Evolutionary conservation across 768 basidiomycete species (phyloP).

Genomic region (Naematelia aurantialba): DNA sequence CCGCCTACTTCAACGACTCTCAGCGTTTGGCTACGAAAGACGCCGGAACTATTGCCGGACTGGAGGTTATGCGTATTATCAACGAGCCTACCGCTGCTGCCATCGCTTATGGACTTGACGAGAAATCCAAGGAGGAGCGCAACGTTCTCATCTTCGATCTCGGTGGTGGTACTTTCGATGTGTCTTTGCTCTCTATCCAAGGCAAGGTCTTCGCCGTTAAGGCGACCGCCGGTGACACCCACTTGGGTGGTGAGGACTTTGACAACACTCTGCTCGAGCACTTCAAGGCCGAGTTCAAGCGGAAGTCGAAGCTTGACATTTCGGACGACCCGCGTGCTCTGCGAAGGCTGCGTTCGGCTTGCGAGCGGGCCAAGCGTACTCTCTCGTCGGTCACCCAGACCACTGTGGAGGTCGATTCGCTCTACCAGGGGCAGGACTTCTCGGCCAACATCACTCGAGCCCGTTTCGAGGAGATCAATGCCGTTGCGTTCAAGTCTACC

Average conservation of each 20-base stretch:
- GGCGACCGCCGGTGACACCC: constrained; percentile 98
- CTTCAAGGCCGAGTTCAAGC: constrained; percentile 99
- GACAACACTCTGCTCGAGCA: constrained; percentile 96
- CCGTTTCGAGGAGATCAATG: constrained; percentile 99
- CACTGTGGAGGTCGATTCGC: constrained; percentile 97
- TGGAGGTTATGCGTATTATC: constrained; percentile 99
- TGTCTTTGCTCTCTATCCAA: constrained; percentile 93
- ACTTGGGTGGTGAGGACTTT: constrained; percentile 99
- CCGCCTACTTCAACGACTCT: constrained; percentile 99
- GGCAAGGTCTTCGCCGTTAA: constrained; percentile 84
- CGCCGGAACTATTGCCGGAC: constrained; percentile 94
- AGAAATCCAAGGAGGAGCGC: constrained; percentile 89
- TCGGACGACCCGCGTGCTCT: constrained; percentile 95
- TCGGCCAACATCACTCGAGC: constrained; percentile 98
- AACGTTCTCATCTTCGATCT: constrained; percentile 99
- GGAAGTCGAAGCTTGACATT: constrained; percentile 94
- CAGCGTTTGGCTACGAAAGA: constrained; percentile 99
- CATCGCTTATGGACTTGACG: constrained; percentile 93
- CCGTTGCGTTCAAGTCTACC: constrained; percentile 89
- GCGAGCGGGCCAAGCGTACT: constrained; percentile 99
- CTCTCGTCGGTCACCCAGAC: constrained; percentile 98
- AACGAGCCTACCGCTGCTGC: constrained; percentile 99
- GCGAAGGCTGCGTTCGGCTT: constrained; percentile 89
- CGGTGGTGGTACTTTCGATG: constrained; percentile 99
- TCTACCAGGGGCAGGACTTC: constrained; percentile 96